These are phyloP conservation scores for Pseudocohnilembus persalinus DNA, from an alignment of 169 alveolate genomes.

Conservation along the genomic window DNA sequence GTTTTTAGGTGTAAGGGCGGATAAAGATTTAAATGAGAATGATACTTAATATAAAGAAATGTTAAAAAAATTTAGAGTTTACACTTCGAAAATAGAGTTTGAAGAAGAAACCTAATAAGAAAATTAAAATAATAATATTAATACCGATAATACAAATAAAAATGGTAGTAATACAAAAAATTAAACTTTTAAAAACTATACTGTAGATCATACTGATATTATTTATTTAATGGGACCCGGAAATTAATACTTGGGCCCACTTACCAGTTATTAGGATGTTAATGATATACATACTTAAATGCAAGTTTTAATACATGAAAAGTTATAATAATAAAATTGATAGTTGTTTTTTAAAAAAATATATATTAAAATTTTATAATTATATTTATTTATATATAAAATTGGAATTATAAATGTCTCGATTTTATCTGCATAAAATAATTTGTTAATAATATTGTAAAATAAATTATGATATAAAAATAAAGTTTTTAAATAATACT, in stretches of 20 bases:
- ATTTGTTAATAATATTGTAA: no score
- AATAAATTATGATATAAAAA: no score
- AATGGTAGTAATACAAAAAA: slow-evolving; percentile 19
- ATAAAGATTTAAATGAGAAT: slow-evolving; percentile 45
- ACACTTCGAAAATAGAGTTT: slow-evolving; percentile 58
- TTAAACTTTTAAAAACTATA: slow-evolving; percentile 52
- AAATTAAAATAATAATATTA: no score
- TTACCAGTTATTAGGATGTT: not conserved
- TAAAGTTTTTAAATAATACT: no score
- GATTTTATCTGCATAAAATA: no score
- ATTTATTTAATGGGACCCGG: slow-evolving; percentile 59
- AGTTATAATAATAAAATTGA: no score
- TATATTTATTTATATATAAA: no score
- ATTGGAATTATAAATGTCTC: no score
- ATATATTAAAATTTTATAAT: no score
- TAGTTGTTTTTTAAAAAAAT: no score
- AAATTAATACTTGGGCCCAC: slow-evolving; percentile 55
- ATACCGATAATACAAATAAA: not conserved
- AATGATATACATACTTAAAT: no score
- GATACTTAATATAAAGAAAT: slow-evolving; percentile 62
- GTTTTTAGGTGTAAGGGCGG: slow-evolving; percentile 65
- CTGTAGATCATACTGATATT: slow-evolving; percentile 67
- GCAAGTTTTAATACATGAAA: no score
- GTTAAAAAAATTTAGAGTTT: slow-evolving; percentile 62
- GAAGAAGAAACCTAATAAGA: slow-evolving; percentile 29